phyloP scores from a whole-genome alignment of 495 filamentous ascomycete species.

The Penicillium lagena region DNA sequence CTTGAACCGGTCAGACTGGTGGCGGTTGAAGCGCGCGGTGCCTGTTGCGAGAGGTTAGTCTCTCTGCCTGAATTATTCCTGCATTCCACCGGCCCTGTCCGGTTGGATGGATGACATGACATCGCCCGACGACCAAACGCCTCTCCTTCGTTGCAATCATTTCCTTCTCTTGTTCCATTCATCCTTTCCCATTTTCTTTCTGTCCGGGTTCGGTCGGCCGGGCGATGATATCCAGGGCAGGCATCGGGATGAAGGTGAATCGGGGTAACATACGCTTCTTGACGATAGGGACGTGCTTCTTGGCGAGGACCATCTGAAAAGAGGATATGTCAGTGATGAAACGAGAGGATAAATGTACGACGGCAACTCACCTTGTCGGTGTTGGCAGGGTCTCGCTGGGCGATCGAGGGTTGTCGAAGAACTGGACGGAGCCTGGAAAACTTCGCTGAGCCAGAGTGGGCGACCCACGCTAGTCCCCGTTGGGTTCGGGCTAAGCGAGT shows the following conservation, averaged over 20 bases:
- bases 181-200: constrained; percentile 2
- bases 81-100: neutral
- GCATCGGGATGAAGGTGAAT: constrained; percentile 5
- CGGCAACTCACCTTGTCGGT: constrained; percentile 39
- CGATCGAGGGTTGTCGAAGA: constrained; percentile 43
- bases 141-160: neutral
- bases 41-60: constrained; percentile 44
- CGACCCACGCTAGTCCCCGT: constrained; percentile 31
- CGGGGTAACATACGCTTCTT: constrained; percentile 86
- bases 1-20: constrained; percentile 95
- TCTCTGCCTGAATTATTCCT: constrained; percentile 10
- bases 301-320: constrained; percentile 88
- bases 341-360: neutral
- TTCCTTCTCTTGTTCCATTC: constrained; percentile 6
- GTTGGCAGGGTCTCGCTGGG: constrained; percentile 36
- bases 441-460: constrained; percentile 28
- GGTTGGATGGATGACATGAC: neutral
- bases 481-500: constrained; percentile 35
- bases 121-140: constrained; percentile 13
- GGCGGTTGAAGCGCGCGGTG: constrained; percentile 86
- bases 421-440: constrained; percentile 32
- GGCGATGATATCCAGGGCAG: constrained; percentile 17
- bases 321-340: constrained; percentile 8
- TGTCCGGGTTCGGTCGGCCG: constrained; percentile 11
- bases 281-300: constrained; percentile 97